Evolutionary conservation across 2,329 filamentous ascomycete genomes (phyloP), one percentile per base, ranked within the genome.

Genomic region (Ampelomyces quisqualis): DNA sequence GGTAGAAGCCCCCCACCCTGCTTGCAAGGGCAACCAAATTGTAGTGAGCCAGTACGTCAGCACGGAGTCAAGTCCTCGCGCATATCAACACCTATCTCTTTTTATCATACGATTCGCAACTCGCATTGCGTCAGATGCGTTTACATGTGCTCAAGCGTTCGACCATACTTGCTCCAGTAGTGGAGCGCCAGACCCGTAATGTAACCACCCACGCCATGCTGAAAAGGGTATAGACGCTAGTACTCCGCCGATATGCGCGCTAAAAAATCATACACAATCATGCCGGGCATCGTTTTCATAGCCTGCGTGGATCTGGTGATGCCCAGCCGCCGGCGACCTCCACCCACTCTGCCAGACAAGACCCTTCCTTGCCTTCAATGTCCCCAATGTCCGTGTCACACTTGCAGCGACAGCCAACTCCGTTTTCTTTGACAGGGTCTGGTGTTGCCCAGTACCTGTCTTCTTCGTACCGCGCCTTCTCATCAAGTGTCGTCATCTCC

Each of bases 381-480:
- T 98, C 93, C 37, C 91, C 88, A 64, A 97, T 94, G 65, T 98
- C 93, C 3, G 90, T 96, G 64, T 98, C 93, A 70, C 93, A 98
- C 65, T 86, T 85, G 76, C 93, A 98, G 60, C 93, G 84, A 73
- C 93, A 98, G 24, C 93, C 93, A 7, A 98, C 90, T 24, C 93
- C 93, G 58, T 97, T 97, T 73, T 96, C 90, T 73, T 93, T 90
- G 55, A 86, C 85, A 5, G 84, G 73, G 65, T 98, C 93, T 70
- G 84, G 88, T 27, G 82, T 81, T 41, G 89, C 90, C 90, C 91
- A 98, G 73, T 97, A 98, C 51, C 90, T 86, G 62, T 97, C 93
- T 71, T 98, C 93, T 69, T 95, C 90, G 43, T 82, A 79, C 33
- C 91, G 84, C 70, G 88, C 85, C 72, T 88, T 90, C 64, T 90